Conservation (phyloP, 2,329 filamentous ascomycete species). For the Orbilia javanica region DNA sequence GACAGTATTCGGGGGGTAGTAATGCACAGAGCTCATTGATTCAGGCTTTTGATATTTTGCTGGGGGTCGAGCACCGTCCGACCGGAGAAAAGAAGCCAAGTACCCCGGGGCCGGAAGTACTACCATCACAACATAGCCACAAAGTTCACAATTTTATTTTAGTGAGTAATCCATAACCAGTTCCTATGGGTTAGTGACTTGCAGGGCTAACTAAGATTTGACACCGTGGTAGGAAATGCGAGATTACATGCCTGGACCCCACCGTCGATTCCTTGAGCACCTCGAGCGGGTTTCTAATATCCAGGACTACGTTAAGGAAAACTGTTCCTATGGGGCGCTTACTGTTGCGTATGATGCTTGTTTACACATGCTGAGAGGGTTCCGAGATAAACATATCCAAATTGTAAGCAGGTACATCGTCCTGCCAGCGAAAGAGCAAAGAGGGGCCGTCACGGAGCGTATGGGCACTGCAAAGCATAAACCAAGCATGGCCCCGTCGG, state of each 20-base stretch:
- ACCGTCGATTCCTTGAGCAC: constrained; percentile 88
- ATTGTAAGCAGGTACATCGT: constrained; percentile 98
- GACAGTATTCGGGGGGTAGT: constrained; percentile 91
- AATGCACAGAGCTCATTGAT: constrained; percentile 95
- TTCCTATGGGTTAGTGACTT: not conserved
- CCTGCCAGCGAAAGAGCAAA: constrained; percentile 75
- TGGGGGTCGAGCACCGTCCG: constrained; percentile 89
- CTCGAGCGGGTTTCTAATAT: constrained; percentile 86
- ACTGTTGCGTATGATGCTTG: constrained; percentile 90
- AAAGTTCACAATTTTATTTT: constrained; percentile 89
- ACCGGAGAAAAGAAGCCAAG: constrained; percentile 77
- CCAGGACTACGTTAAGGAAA: constrained; percentile 75
- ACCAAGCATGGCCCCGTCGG: constrained; percentile 66
- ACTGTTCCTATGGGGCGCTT: constrained; percentile 74
- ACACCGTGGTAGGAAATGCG: constrained; percentile 78
- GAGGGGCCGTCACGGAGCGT: constrained; percentile 44
- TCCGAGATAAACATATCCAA: constrained; percentile 94
- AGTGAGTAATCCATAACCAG: constrained; percentile 65
- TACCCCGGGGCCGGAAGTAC: not conserved
- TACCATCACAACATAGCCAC: constrained; percentile 64
- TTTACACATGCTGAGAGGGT: constrained; percentile 79
- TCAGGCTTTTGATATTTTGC: constrained; percentile 94
- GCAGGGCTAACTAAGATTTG: not conserved
- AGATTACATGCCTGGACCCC: constrained; percentile 93
- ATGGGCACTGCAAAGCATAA: constrained; percentile 66